Conservation (phyloP, 2,329 filamentous ascomycete genomes). For the Cercospora zeina region DNA sequence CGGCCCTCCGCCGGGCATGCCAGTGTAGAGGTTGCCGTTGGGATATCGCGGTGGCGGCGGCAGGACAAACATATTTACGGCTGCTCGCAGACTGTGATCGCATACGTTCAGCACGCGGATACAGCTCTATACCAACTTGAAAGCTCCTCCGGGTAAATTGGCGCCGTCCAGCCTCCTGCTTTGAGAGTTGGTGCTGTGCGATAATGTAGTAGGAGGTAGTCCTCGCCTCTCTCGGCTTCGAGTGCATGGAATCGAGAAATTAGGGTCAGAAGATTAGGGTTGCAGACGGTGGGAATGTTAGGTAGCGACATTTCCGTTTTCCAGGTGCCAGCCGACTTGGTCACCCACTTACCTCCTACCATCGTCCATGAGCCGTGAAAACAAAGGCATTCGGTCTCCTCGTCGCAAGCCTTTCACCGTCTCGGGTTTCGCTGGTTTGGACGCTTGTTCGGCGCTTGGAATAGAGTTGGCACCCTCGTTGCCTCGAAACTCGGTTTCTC, state of each 20-base stretch:
- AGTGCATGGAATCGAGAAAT: neutral
- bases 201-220: too few species aligned
- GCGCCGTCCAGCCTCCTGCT: constrained; percentile 29
- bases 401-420: too few species aligned
- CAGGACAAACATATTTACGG: constrained; percentile 11
- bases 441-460: too few species aligned
- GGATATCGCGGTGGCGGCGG: constrained; percentile 64
- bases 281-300: constrained; percentile 29
- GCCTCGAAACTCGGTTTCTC: too few species aligned
- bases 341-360: too few species aligned
- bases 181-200: neutral
- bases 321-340: too few species aligned
- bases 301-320: too few species aligned
- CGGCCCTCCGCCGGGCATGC: constrained; percentile 62
- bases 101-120: neutral
- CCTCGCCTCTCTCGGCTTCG: neutral
- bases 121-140: neutral
- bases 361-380: too few species aligned
- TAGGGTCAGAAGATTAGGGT: constrained; percentile 38
- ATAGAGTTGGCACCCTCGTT: too few species aligned
- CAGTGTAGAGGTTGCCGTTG: constrained; percentile 68
- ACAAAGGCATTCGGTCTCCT: too few species aligned
- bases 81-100: neutral
- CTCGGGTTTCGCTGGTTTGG: too few species aligned
- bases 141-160: neutral